Base-by-base conservation (phyloP, 1,284 basidiomycete species). In the Naganishia liquefaciens region DNA sequence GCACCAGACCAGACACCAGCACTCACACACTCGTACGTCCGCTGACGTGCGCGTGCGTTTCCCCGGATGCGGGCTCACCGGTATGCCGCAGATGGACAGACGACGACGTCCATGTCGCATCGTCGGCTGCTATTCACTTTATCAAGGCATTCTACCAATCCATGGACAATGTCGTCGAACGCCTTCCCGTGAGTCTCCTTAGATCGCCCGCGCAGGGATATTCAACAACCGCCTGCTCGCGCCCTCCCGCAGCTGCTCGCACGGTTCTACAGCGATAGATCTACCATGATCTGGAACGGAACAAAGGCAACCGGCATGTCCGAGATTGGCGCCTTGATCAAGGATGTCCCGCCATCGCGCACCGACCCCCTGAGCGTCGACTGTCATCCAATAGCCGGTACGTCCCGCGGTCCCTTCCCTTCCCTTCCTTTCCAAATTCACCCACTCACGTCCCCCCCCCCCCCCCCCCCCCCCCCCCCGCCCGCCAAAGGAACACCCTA, bases 91-190 rank as follows among this genome's bases (percentile, higher is more conserved):
- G 66, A 46, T 68, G 66, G 66, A 55, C 58, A 49, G 66, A 68
- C 11, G 37, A 65, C 13, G 66, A 68, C 25, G 30, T 68, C 39
- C 63, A 68, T 30, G 33, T 57, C 37, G 52, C 54, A 17, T 68
- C 66, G 13, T 25, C 64, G 15, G 63, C 54, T 1, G 66, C 63
- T 13, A 42, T 64, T n/a, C 50, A 68, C 44, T 68, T 68, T 47
- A 27, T 44, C 15, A 68, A 54, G 51, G 66, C 63, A n/a, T 68
- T 64, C 33, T 68, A 65, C 54, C 53, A 68, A 33, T 62, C 57
- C n/a, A 60, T 60, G 30, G 66, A 68, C 37, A 68, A 65, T 21
- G 33, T 61, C 27, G 63, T 64, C 2, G 62, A 68, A 30, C 30
- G 66, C n/a, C 21, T 68, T 42, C 62, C 54, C 13, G 66, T 68